phyloP scores from a whole-genome alignment of 768 basidiomycete genomes.

The Termitomyces sp. region DNA sequence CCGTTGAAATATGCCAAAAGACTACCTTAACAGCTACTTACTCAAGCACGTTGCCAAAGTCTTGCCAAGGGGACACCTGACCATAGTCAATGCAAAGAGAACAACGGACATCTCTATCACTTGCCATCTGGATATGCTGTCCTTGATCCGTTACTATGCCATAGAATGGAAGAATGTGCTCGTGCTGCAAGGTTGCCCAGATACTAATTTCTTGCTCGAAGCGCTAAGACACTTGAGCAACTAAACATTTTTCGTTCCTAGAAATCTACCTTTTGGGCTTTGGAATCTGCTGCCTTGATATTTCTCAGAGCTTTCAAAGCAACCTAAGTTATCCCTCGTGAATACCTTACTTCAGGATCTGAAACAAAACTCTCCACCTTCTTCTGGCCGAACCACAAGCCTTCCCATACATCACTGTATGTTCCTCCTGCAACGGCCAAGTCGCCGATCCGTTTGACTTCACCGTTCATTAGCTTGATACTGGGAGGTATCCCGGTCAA shows the following conservation, averaged over 20 bases:
- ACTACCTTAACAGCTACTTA: slow-evolving; percentile 18
- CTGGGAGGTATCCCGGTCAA: slow-evolving; percentile 52
- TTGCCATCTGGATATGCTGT: slow-evolving; percentile 46
- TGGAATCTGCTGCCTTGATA: slow-evolving; percentile 39
- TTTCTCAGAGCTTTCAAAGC: slow-evolving; percentile 54
- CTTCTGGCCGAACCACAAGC: slow-evolving; percentile 51
- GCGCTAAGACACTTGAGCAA: slow-evolving; percentile 30
- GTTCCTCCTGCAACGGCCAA: slow-evolving; percentile 46
- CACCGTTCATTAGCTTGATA: slow-evolving; percentile 50
- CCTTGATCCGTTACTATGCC: slow-evolving; percentile 55
- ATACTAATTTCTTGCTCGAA: slow-evolving; percentile 54
- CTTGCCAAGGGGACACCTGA: slow-evolving; percentile 63
- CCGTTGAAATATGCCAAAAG: neutral
- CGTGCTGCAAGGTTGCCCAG: slow-evolving; percentile 49
- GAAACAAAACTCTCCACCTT: slow-evolving; percentile 29
- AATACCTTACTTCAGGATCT: neutral
- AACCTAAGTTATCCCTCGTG: slow-evolving; percentile 33
- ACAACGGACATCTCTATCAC: neutral
- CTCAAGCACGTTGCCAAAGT: slow-evolving; percentile 54
- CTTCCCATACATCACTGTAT: slow-evolving; percentile 54
- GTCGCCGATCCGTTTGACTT: slow-evolving; percentile 38
- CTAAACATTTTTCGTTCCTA: neutral
- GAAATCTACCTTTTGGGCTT: slow-evolving; percentile 35
- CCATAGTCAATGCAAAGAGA: neutral
- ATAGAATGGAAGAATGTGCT: slow-evolving; percentile 53